Evolutionary conservation across 2,329 filamentous ascomycete genomes (phyloP).

Genomic region (Aspergillus aculeatus): DNA sequence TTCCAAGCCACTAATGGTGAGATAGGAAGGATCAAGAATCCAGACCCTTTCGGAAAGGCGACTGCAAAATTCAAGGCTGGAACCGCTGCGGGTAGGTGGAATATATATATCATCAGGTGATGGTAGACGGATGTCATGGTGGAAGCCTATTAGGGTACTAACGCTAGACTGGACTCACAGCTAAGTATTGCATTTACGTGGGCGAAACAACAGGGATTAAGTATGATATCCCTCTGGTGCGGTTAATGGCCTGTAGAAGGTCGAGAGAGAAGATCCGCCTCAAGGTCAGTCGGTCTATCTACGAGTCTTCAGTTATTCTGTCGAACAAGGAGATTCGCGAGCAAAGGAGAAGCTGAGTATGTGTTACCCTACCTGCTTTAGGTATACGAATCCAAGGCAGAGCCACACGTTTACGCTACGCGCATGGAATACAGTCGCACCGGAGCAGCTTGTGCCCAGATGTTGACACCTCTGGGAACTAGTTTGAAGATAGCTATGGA

Average conservation of each 20-base stretch:
- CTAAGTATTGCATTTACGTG: conserved; percentile 62
- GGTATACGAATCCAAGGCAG: conserved; percentile 66
- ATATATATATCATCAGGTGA: background rate
- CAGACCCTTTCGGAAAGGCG: background rate
- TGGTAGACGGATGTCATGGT: too few species aligned
- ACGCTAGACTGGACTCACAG: conserved; percentile 36
- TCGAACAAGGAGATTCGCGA: background rate
- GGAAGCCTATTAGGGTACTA: too few species aligned
- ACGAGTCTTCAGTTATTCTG: background rate
- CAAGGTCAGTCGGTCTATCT: conserved; percentile 56
- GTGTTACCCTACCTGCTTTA: conserved; percentile 32
- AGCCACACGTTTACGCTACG: conserved; percentile 61
- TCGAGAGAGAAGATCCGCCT: conserved; percentile 60
- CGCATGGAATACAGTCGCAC: conserved; percentile 49
- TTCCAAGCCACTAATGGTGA: background rate
- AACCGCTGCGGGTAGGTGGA: background rate
- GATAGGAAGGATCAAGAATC: background rate
- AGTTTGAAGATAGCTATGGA: conserved; percentile 44
- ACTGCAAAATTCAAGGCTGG: background rate
- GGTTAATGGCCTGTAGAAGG: conserved; percentile 50
- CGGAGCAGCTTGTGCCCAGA: conserved; percentile 31
- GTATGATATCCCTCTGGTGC: conserved; percentile 63
- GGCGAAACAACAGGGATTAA: conserved; percentile 60
- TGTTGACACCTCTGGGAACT: conserved; percentile 34
- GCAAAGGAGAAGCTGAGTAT: conserved; percentile 2